phyloP scores from a whole-genome alignment of 768 basidiomycete genomes.

The Suillus tomentosus region DNA sequence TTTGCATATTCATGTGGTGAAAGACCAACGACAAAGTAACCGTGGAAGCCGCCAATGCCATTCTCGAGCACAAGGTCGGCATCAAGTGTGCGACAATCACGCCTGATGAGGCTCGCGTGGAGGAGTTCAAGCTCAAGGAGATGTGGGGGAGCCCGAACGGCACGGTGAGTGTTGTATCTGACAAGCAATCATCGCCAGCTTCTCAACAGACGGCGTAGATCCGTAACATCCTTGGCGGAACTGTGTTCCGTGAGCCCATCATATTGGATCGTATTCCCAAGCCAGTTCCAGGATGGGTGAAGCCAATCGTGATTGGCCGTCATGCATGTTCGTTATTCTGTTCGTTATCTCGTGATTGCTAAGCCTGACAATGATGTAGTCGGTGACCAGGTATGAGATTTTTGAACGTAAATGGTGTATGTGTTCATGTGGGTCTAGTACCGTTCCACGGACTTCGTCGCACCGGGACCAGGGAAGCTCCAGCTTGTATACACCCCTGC shows the following conservation, averaged over 20 bases:
- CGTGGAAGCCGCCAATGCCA: conserved; percentile 91
- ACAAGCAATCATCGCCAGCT: conserved; percentile 1
- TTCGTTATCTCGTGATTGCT: conserved; percentile 61
- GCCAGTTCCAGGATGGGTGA: conserved; percentile 94
- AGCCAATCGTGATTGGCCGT: conserved; percentile 94
- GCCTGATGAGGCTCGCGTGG: conserved; percentile 92
- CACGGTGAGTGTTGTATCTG: conserved; percentile 55
- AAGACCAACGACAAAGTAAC: conserved; percentile 95
- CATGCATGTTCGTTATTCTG: conserved; percentile 60
- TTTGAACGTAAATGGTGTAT: conserved; percentile 16
- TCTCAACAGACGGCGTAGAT: conserved; percentile 51
- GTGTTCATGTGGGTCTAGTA: conserved; percentile 53
- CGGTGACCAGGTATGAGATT: conserved; percentile 77
- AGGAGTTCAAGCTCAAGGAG: conserved; percentile 97
- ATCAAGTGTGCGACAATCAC: conserved; percentile 99
- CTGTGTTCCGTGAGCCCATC: conserved; percentile 98
- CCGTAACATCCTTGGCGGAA: conserved; percentile 96
- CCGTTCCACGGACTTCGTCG: conserved; percentile 90
- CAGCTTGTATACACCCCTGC: conserved; percentile 88
- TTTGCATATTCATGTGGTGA: conserved; percentile 9
- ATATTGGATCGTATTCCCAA: conserved; percentile 88
- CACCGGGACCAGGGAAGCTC: conserved; percentile 90
- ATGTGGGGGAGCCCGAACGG: conserved; percentile 99
- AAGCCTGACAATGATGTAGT: conserved; percentile 77
- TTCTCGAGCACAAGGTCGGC: conserved; percentile 91